Evolutionary conservation across 2,329 filamentous ascomycete genomes (phyloP).

Genomic region (Boeremia exigua): DNA sequence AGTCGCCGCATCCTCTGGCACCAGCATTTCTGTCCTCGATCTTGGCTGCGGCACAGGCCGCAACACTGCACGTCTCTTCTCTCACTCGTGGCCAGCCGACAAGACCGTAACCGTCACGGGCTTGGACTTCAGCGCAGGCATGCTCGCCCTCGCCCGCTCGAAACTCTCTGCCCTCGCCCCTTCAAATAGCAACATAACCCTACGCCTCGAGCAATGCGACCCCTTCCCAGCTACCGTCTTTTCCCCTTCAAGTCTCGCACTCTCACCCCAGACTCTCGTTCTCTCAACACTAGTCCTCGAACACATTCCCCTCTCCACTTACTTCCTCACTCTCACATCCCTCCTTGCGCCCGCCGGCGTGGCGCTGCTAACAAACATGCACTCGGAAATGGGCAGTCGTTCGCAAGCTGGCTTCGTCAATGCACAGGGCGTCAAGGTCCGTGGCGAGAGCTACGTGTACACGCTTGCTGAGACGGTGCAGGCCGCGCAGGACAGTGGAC

Average conservation of each 20-base stretch:
- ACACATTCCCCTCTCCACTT: conserved; percentile 61
- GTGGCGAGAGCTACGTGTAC: conserved; percentile 65
- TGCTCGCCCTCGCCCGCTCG: conserved; percentile 61
- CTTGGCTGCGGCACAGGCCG: conserved; percentile 70
- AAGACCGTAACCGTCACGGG: conserved; percentile 54
- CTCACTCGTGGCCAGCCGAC: conserved; percentile 34
- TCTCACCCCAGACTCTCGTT: conserved; percentile 52
- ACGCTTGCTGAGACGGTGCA: conserved; percentile 58
- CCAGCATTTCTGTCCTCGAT: conserved; percentile 58
- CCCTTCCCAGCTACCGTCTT: conserved; percentile 30
- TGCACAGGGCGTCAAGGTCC: conserved; percentile 59
- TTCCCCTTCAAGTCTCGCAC: conserved; percentile 3
- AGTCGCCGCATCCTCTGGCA: conserved; percentile 20
- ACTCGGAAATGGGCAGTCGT: conserved; percentile 65
- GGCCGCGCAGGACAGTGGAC: conserved; percentile 50
- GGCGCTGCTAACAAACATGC: conserved; percentile 72
- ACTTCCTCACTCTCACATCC: conserved; percentile 56
- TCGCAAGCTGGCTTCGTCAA: conserved; percentile 69
- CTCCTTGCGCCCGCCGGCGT: conserved; percentile 56
- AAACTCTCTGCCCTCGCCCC: conserved; percentile 35
- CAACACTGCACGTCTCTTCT: conserved; percentile 62
- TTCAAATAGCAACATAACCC: background rate
- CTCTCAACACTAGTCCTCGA: conserved; percentile 70
- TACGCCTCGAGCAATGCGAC: conserved; percentile 35
- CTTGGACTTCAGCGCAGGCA: conserved; percentile 63